Evolutionary conservation across 768 basidiomycete species (phyloP).

Genomic region (Lactarius deliciosus): DNA sequence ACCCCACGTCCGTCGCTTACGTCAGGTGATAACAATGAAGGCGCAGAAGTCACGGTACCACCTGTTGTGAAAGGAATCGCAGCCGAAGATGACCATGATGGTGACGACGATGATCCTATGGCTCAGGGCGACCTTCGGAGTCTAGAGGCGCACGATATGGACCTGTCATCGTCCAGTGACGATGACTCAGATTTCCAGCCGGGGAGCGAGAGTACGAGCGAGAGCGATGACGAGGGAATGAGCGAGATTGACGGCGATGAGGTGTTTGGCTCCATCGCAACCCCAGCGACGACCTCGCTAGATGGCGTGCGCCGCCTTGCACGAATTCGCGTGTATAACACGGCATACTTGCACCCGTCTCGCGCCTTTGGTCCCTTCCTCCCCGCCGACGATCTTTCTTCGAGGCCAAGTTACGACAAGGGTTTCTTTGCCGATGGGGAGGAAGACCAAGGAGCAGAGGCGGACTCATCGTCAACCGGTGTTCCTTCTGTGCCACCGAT

Average conservation of each 20-base stretch:
- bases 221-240: conserved; percentile 8
- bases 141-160: neutral
- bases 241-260: conserved; percentile 17
- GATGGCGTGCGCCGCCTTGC: conserved; percentile 37
- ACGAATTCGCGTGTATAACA: conserved; percentile 40
- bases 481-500: conserved; percentile 2
- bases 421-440: neutral
- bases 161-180: neutral
- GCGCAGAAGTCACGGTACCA: neutral
- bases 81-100: neutral
- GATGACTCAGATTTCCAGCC: conserved; percentile 13
- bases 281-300: neutral
- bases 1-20: neutral
- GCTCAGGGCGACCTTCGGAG: neutral
- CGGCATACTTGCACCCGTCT: conserved; percentile 37
- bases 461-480: neutral
- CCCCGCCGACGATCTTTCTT: conserved; percentile 25
- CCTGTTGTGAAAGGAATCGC: neutral
- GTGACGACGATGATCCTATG: neutral
- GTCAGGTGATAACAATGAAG: neutral
- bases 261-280: neutral
- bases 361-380: conserved; percentile 42
- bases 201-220: neutral
- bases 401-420: too few species aligned
- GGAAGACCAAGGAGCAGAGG: neutral